Evolutionary conservation across 495 filamentous ascomycete species (phyloP), one percentile per base, ranked within the genome.

Genomic region (Podospora didyma): DNA sequence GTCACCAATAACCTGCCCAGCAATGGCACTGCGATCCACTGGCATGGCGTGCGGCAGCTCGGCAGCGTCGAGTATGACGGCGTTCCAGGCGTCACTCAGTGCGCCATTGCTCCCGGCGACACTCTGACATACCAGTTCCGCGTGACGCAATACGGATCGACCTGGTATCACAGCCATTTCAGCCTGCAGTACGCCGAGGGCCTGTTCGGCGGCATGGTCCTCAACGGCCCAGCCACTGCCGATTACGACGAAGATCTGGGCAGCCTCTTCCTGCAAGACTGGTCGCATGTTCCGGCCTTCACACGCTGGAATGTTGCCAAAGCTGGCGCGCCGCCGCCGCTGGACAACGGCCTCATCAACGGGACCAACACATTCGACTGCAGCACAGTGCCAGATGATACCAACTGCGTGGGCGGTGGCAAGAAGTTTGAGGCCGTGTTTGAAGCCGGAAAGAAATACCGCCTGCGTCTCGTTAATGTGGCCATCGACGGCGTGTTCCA

Each of bases 131-230:
- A 88, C 58, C 68, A 60, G 23, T 85, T 79, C 51, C 65, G 69
- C 22, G 79, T 73, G 0, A 72, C 63, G 1, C 75, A 81, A 50
- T 85, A 85, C 46, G 84, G 84, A 5, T 77, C 76, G 1, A 69
- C 68, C 2, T 85, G 79, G 79, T 85, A 78, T 39, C 82, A 85
- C 54, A 69, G 70, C n/a, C 83, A 86, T 54, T 83, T 77, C 60
- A 66, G 64, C 9, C 70, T 73, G 11, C 81, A 85, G 57, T 83
- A 80, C 54, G 64, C 70, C 10, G 73, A 75, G 20, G 82, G 78
- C 44, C 54, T 67, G 4, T 54, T 66, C 24, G 84, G 83, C 6
- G 70, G 80, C 2, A 66, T 88, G 41, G 64, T 81, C 10, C 50
- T 68, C 50, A 59, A 62, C 49, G 65, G 65, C 6, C 65, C 65